Percentiles rank a stretch among this genome's conserved stretches.
Evolutionary conservation across 73 alveolate species (phyloP).

Genomic region (Diophrys appendiculata): DNA sequence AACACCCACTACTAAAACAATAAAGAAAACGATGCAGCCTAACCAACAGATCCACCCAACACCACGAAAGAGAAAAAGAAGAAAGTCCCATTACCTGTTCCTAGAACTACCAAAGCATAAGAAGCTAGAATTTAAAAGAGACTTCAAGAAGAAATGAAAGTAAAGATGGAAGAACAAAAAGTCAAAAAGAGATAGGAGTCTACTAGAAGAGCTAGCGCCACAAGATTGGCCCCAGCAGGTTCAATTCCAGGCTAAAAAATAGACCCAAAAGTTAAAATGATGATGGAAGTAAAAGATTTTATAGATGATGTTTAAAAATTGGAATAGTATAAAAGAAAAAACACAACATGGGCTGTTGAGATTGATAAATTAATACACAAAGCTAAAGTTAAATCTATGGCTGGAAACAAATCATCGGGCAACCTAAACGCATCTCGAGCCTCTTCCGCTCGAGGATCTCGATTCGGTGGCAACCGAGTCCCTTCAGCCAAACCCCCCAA

Average conservation of each 20-base stretch:
- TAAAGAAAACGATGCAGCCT: too few relatives aligned
- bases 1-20: too few relatives aligned
- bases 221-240: not conserved
- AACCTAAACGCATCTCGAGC: not conserved
- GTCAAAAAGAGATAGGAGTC: not conserved
- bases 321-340: not conserved
- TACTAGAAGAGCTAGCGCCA: not conserved
- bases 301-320: not conserved
- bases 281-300: slow-evolving; percentile 2
- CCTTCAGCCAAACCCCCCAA: not conserved
- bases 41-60: too few relatives aligned
- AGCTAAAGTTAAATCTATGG: not conserved
- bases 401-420: not conserved
- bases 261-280: not conserved
- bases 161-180: not conserved
- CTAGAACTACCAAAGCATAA: not conserved
- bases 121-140: not conserved
- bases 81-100: not conserved
- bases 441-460: too few relatives aligned
- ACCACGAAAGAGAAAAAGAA: not conserved
- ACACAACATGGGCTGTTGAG: not conserved
- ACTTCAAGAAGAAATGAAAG: not conserved
- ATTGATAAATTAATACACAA: slow-evolving; percentile 3
- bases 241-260: slow-evolving; percentile 12
- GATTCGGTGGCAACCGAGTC: too few relatives aligned